Evolutionary conservation across 2,329 filamentous ascomycete genomes (phyloP).

Genomic region (Colletotrichum cuscutae): DNA sequence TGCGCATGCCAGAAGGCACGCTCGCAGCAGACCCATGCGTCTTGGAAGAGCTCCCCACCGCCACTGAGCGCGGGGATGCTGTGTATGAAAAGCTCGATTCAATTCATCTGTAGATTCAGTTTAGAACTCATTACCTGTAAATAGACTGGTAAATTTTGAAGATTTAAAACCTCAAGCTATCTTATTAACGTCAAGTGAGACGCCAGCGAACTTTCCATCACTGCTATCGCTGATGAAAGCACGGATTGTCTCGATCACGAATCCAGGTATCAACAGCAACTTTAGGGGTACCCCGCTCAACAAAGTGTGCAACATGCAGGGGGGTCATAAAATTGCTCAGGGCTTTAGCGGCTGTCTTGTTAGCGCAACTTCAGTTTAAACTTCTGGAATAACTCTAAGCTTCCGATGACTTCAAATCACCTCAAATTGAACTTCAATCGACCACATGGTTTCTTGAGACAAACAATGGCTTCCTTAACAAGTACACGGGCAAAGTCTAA

Average conservation of each 20-base stretch:
- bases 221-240: too few relatives aligned
- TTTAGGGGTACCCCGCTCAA: too few relatives aligned
- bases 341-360: too few relatives aligned
- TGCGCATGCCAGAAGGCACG: not conserved
- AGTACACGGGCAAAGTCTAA: not conserved
- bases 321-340: too few relatives aligned
- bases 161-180: not conserved
- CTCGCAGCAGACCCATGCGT: conserved; percentile 5
- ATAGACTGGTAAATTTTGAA: not conserved
- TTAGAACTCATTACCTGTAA: not conserved
- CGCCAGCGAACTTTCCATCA: too few relatives aligned
- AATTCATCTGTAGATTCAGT: not conserved
- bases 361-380: too few relatives aligned
- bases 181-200: not conserved
- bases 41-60: not conserved
- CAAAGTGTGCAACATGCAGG: too few relatives aligned
- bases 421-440: too few relatives aligned
- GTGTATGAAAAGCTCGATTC: not conserved
- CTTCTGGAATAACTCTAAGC: too few relatives aligned
- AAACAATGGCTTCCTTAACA: not conserved
- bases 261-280: too few relatives aligned
- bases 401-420: too few relatives aligned
- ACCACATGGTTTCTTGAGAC: not conserved
- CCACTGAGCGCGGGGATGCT: not conserved
- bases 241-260: too few relatives aligned